These are phyloP conservation scores for Scortechinia acanthostroma DNA, from an alignment of 2,329 filamentous ascomycete genomes.

Conservation along the genomic window DNA sequence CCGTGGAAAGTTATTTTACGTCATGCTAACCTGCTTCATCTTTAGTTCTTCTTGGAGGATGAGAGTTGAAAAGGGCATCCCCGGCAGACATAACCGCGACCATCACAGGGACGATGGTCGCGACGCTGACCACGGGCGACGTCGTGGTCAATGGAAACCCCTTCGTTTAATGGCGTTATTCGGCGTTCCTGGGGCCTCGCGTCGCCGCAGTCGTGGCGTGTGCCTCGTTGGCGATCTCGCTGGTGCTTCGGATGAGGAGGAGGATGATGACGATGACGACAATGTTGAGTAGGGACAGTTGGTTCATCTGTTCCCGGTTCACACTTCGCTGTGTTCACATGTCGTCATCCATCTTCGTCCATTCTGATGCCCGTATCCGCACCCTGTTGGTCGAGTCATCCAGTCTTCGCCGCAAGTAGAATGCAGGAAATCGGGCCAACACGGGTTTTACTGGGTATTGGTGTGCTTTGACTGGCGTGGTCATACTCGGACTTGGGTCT, in stretches of 20 bases:
- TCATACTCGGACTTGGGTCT: too few relatives aligned
- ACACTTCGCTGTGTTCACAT: too few relatives aligned
- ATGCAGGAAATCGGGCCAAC: too few relatives aligned
- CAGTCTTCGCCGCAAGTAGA: too few relatives aligned
- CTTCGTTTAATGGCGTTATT: neutral
- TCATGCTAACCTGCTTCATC: constrained; percentile 3
- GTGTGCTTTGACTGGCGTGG: too few relatives aligned
- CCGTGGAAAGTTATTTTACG: constrained; percentile 3
- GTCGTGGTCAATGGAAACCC: neutral
- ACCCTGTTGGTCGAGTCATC: constrained; percentile 31
- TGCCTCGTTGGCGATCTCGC: neutral
- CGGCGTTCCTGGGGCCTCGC: neutral
- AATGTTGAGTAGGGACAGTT: too few relatives aligned
- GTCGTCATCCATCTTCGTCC: constrained; percentile 27
- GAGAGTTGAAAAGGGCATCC: constrained; percentile 8
- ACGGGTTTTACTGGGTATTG: too few relatives aligned
- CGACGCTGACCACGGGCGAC: neutral
- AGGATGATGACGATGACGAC: constrained; percentile 1
- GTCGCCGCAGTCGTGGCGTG: neutral
- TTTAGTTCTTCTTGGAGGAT: constrained; percentile 90
- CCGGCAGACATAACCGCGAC: neutral
- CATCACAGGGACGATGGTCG: neutral
- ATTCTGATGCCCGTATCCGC: constrained; percentile 29
- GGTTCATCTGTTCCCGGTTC: too few relatives aligned
- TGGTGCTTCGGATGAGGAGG: neutral